phyloP scores from a whole-genome alignment of 176 grass and related monocot species.

The Ananas comosus region DNA sequence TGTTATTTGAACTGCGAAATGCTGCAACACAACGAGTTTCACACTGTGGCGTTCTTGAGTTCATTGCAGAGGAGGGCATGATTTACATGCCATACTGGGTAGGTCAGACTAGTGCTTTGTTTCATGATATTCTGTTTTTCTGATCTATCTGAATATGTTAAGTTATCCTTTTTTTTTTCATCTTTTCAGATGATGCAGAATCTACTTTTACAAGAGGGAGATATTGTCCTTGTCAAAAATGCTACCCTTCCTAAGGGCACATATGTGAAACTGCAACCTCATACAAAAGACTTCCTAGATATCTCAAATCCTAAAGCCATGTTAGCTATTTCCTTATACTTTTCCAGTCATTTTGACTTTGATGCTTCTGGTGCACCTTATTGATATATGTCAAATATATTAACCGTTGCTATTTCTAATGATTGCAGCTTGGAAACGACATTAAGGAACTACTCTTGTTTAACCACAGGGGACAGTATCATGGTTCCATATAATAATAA shows the following conservation, averaged over 20 bases:
- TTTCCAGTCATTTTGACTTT: neutral
- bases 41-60: constrained; percentile 92
- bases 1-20: constrained; percentile 92
- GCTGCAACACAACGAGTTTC: constrained; percentile 63
- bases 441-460: constrained; percentile 84
- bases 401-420: constrained; percentile 8
- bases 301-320: constrained; percentile 97
- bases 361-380: neutral
- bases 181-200: constrained; percentile 98
- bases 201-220: constrained; percentile 95
- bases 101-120: neutral
- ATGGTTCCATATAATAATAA: constrained; percentile 99
- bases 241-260: constrained; percentile 90
- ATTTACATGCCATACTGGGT: constrained; percentile 99
- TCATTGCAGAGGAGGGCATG: constrained; percentile 98
- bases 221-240: constrained; percentile 85
- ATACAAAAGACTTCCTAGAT: constrained; percentile 94
- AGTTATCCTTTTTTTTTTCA: constrained; percentile 18
- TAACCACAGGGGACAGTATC: constrained; percentile 93
- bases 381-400: neutral
- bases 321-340: constrained; percentile 35
- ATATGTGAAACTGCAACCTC: constrained; percentile 98
- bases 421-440: constrained; percentile 88
- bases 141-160: constrained; percentile 18
- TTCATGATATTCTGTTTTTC: constrained; percentile 9